Percentiles rank a stretch among this genome's conserved stretches.
Conservation (phyloP, 2,329 filamentous ascomycete genomes). For the Elsinoe batatas region DNA sequence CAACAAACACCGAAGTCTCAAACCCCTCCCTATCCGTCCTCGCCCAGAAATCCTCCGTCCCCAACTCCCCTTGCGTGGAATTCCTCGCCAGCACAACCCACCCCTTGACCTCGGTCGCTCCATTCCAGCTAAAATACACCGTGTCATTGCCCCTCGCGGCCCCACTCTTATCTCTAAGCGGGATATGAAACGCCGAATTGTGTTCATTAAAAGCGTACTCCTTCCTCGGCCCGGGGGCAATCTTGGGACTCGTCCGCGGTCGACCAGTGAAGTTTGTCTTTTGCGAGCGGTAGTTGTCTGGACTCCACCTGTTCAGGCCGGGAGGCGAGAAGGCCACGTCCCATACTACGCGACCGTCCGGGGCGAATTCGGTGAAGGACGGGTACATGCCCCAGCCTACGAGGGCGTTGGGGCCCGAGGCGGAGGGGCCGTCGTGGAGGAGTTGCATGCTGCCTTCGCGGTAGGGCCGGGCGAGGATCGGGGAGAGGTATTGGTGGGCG, state of each 20-base stretch:
- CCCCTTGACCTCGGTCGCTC: conserved; percentile 16
- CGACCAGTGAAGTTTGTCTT: conserved; percentile 25
- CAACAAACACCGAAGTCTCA: conserved; percentile 16
- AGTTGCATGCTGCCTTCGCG: conserved; percentile 45
- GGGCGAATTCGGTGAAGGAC: conserved; percentile 32
- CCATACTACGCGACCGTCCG: conserved; percentile 42
- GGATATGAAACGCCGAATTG: not conserved
- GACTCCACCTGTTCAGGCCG: conserved; percentile 16
- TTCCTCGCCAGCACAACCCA: conserved; percentile 17
- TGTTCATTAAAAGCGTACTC: not conserved
- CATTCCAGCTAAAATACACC: conserved; percentile 17
- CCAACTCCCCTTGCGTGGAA: conserved; percentile 7
- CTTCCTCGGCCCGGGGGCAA: conserved; percentile 9
- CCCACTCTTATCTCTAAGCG: not conserved
- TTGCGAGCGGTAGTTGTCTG: conserved; percentile 41
- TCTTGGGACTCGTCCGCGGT: conserved; percentile 13
- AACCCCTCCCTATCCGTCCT: conserved; percentile 17
- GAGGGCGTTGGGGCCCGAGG: conserved; percentile 36
- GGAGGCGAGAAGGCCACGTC: conserved; percentile 37
- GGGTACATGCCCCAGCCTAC: conserved; percentile 44
- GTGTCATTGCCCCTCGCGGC: conserved; percentile 11
- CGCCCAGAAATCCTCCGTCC: conserved; percentile 13
- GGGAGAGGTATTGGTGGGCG: conserved; percentile 20
- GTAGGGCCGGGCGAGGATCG: conserved; percentile 32
- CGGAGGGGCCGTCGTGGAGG: conserved; percentile 31